Evolutionary conservation across 2,329 filamentous ascomycete genomes (phyloP).

Genomic region (Fusarium brevicatenulatum): DNA sequence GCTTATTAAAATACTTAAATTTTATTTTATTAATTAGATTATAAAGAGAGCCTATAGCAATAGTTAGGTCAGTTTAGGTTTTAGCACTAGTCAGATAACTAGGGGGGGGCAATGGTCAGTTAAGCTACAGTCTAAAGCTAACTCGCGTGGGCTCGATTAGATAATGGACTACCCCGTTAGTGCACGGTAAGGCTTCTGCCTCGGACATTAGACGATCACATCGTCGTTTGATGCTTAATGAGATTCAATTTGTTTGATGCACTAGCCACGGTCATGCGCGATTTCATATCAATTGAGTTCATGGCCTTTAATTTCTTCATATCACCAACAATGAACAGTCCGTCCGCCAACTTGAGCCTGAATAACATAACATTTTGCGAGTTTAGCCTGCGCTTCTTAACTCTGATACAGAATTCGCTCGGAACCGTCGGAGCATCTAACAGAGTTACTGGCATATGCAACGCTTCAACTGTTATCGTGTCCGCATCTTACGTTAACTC

Average conservation of each 20-base stretch:
- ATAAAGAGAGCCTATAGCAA: too few relatives aligned
- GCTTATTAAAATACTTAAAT: too few relatives aligned
- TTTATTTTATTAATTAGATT: too few relatives aligned
- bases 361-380: background rate
- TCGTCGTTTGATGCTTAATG: constrained; percentile 19
- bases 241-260: constrained; percentile 35
- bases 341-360: background rate
- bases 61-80: too few relatives aligned
- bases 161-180: background rate
- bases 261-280: constrained; percentile 29
- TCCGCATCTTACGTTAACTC: constrained; percentile 28
- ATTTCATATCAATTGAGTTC: constrained; percentile 9
- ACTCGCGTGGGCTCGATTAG: constrained; percentile 5
- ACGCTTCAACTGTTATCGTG: constrained; percentile 16
- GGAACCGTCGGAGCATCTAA: background rate
- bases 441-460: background rate
- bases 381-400: background rate
- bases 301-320: constrained; percentile 30
- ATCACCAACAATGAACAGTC: background rate
- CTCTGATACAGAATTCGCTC: constrained; percentile 1
- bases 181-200: constrained; percentile 8
- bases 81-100: too few relatives aligned
- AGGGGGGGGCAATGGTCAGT: too few relatives aligned
- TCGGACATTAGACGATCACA: constrained; percentile 18
- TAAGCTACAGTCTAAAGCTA: too few relatives aligned